Percentiles rank a stretch among this genome's conserved stretches.
These are phyloP conservation scores for Gossypium herbaceum DNA, from an alignment of 345 rosid genomes.

Conservation along the genomic window DNA sequence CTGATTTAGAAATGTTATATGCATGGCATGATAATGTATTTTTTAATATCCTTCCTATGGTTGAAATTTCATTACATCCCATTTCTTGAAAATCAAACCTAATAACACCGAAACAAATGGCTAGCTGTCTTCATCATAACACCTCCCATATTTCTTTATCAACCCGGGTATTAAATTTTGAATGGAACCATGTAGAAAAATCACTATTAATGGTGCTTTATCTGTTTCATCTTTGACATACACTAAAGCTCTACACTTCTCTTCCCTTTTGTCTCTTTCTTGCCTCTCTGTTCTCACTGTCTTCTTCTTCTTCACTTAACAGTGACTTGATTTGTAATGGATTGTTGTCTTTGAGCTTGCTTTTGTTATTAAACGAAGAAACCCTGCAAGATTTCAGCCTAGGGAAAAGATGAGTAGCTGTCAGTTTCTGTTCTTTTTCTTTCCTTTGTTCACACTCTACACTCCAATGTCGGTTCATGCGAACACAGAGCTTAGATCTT, in stretches of 20 bases:
- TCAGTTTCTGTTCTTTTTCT: constrained; percentile 23
- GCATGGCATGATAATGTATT: neutral
- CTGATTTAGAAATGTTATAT: neutral
- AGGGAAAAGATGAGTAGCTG: constrained; percentile 34
- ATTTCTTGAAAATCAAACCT: neutral
- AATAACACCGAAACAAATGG: neutral
- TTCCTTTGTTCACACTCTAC: constrained; percentile 25
- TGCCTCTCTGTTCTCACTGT: constrained; percentile 6
- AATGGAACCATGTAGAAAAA: constrained; percentile 1
- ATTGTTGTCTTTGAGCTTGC: neutral
- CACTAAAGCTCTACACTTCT: neutral
- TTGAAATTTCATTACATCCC: neutral
- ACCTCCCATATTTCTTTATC: neutral
- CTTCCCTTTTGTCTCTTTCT: neutral
- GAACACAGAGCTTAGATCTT: constrained; percentile 61
- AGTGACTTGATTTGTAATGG: neutral
- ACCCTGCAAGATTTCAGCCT: neutral
- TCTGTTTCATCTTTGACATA: constrained; percentile 11
- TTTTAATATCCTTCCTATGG: neutral
- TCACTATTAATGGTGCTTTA: constrained; percentile 6
- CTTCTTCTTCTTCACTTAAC: neutral
- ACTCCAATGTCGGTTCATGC: constrained; percentile 31
- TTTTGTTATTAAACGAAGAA: neutral
- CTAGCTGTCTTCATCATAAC: constrained; percentile 5
- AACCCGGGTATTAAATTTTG: neutral